Evolutionary conservation across 2,329 filamentous ascomycete species (phyloP).

Genomic region (Phoma sp.): DNA sequence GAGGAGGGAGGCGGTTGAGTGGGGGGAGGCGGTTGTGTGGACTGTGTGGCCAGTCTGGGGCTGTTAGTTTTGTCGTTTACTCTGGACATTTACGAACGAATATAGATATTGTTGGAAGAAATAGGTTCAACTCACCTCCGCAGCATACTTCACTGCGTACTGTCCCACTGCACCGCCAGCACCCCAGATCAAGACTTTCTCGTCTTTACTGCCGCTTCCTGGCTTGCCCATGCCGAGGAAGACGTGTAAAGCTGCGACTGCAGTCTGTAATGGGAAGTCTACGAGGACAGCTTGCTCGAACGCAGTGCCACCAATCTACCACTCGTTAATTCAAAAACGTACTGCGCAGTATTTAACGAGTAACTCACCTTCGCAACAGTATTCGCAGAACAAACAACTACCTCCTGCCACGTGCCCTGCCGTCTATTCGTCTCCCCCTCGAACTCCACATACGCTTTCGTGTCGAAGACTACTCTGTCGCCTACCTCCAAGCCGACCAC

Average conservation of each 20-base stretch:
- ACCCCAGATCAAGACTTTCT: constrained; percentile 38
- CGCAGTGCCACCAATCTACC: background rate
- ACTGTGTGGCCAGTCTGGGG: background rate
- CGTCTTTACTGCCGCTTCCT: constrained; percentile 7
- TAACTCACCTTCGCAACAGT: background rate
- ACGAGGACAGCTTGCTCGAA: background rate
- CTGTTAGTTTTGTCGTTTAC: no score
- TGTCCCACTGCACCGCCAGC: constrained; percentile 38
- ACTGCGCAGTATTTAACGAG: no score
- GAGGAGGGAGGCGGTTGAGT: background rate
- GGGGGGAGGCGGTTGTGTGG: background rate
- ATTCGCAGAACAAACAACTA: background rate
- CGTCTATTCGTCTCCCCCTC: no score
- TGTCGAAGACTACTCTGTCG: background rate
- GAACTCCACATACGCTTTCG: background rate
- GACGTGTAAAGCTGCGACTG: background rate
- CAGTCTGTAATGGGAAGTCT: background rate
- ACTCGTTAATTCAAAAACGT: background rate
- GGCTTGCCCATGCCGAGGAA: background rate
- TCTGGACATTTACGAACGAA: no score
- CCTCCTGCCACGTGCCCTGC: background rate
- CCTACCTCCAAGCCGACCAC: constrained; percentile 54
- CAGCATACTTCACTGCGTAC: constrained; percentile 37
- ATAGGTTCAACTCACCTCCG: no score
- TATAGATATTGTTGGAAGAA: no score